phyloP scores from a whole-genome alignment of 176 grass and related monocot genomes.

The Paspalum vaginatum region DNA sequence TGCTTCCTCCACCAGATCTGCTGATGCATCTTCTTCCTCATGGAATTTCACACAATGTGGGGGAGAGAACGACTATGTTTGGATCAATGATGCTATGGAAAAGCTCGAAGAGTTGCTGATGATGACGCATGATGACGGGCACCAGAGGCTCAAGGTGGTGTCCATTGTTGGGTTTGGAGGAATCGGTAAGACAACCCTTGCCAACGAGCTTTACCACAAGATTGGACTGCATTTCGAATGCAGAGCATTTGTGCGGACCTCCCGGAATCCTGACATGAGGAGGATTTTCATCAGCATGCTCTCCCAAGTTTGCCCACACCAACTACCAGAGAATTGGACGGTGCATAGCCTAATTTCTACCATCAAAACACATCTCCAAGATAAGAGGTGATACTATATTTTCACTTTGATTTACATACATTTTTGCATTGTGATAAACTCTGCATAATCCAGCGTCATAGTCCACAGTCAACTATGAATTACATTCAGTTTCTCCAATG shows the following conservation, averaged over 20 bases:
- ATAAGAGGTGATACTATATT: constrained; percentile 31
- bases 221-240: constrained; percentile 7
- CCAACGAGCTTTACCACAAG: constrained; percentile 18
- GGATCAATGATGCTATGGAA: background rate
- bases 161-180: constrained; percentile 25
- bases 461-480: background rate
- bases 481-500: background rate
- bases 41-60: background rate
- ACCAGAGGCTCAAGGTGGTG: constrained; percentile 29
- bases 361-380: constrained; percentile 36
- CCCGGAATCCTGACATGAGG: constrained; percentile 34
- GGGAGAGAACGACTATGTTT: background rate
- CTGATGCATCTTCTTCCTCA: background rate
- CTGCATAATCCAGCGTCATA: background rate
- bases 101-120: constrained; percentile 3
- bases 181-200: constrained; percentile 15
- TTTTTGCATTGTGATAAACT: background rate
- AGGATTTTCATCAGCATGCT: constrained; percentile 37
- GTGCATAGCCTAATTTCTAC: constrained; percentile 20
- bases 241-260: constrained; percentile 9
- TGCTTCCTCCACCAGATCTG: background rate
- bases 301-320: constrained; percentile 30
- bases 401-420: background rate
- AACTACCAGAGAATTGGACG: constrained; percentile 6
- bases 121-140: background rate